These are phyloP conservation scores for Penicillium paradoxum DNA, from an alignment of 495 filamentous ascomycete species.

Conservation along the genomic window DNA sequence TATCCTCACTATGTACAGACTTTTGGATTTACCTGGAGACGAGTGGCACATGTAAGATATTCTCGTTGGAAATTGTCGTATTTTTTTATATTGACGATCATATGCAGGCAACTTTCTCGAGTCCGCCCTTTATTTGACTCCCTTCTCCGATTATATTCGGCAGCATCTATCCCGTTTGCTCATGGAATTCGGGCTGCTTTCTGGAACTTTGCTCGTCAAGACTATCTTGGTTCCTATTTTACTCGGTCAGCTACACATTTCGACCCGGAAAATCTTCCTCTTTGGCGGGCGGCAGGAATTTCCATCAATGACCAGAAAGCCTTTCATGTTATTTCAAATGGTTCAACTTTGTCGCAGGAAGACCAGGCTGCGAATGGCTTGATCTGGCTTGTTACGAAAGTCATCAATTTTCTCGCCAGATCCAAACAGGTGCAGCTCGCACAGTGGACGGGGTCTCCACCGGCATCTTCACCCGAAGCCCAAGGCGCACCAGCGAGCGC, in stretches of 20 bases:
- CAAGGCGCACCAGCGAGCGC: conserved; percentile 1
- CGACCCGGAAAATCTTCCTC: conserved; percentile 22
- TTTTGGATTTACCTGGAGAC: conserved; percentile 31
- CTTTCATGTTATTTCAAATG: conserved; percentile 6
- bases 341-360: conserved; percentile 18
- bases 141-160: conserved; percentile 15
- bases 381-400: conserved; percentile 34
- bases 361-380: conserved; percentile 35
- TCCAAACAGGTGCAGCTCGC: conserved; percentile 34
- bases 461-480: conserved; percentile 9
- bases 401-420: conserved; percentile 36
- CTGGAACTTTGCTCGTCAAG: conserved; percentile 40
- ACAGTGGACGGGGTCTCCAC: conserved; percentile 28
- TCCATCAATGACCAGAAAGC: conserved; percentile 28
- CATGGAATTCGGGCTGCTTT: conserved; percentile 35
- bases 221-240: conserved; percentile 38
- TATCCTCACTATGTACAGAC: conserved; percentile 31
- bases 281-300: conserved; percentile 39
- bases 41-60: conserved; percentile 36
- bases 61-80: background rate
- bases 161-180: conserved; percentile 15
- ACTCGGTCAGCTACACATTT: conserved; percentile 32
- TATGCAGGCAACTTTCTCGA: conserved; percentile 29
- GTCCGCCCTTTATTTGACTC: conserved; percentile 28
- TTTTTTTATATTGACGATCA: conserved; percentile 1